Percentiles rank a stretch among this genome's conserved stretches.
Conservation (phyloP, 495 filamentous ascomycete genomes). For the Penicillium flavigenum region DNA sequence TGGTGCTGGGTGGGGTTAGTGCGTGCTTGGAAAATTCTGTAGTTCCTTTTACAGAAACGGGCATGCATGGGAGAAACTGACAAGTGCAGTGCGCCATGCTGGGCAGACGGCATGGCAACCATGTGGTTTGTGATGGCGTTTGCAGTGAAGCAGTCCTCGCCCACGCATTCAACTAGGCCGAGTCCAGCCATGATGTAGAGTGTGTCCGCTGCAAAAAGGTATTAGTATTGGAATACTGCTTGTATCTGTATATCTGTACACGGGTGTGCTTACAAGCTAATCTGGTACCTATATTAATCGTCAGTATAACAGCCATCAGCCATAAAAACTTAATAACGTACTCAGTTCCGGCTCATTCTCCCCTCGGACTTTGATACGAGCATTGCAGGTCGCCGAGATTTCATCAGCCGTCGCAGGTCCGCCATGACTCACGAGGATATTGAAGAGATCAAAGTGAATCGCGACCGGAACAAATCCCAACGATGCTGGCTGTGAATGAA, state of each 20-base stretch:
- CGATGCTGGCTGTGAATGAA: constrained; percentile 26
- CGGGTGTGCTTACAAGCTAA: constrained; percentile 24
- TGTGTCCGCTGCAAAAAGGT: constrained; percentile 32
- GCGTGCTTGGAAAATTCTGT: background rate
- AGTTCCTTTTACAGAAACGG: background rate
- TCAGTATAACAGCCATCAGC: constrained; percentile 6
- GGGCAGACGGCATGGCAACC: constrained; percentile 34
- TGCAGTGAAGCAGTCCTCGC: constrained; percentile 28
- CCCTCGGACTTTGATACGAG: constrained; percentile 4
- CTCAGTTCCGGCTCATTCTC: constrained; percentile 20
- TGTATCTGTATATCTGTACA: background rate
- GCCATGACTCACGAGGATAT: constrained; percentile 24
- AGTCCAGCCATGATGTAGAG: constrained; percentile 40
- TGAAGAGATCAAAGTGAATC: constrained; percentile 37
- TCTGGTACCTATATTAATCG: constrained; percentile 15
- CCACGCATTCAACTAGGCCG: constrained; percentile 32
- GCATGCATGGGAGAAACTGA: constrained; percentile 15
- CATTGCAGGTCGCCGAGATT: constrained; percentile 26
- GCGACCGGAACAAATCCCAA: constrained; percentile 42
- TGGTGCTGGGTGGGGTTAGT: constrained; percentile 26
- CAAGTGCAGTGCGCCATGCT: constrained; percentile 45
- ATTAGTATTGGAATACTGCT: constrained; percentile 4
- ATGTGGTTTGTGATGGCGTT: constrained; percentile 39
- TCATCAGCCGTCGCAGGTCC: constrained; percentile 27
- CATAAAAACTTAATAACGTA: constrained; percentile 17